phyloP scores from a whole-genome alignment of 257 asterid genomes.

The Cruciata laevipes region DNA sequence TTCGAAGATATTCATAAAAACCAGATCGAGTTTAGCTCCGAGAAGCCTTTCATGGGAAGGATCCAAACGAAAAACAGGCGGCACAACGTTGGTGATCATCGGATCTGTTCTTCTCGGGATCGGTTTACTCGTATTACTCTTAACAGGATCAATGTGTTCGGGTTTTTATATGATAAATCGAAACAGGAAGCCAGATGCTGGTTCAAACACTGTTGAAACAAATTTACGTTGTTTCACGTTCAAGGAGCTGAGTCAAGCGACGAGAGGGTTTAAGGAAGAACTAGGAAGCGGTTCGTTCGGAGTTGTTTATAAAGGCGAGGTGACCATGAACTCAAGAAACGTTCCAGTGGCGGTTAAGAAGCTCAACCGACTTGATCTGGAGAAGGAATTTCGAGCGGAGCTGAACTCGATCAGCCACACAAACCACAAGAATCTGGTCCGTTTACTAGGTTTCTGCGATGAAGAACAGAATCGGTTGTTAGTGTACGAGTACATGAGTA shows the following conservation, averaged over 20 bases:
- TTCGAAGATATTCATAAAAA: slow-evolving; percentile 22
- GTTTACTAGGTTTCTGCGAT: slow-evolving; percentile 2
- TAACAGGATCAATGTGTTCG: slow-evolving; percentile 23
- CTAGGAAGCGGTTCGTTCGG: slow-evolving; percentile 29
- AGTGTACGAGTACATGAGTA: slow-evolving; percentile 33
- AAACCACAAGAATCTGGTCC: not conserved
- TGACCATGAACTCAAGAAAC: not conserved
- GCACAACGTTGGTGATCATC: slow-evolving; percentile 17
- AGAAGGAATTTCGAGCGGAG: slow-evolving; percentile 23
- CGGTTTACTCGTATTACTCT: slow-evolving; percentile 29
- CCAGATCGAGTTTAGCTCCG: slow-evolving; percentile 4
- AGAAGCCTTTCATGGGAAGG: not conserved
- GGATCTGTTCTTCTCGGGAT: slow-evolving; percentile 43
- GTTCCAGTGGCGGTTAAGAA: slow-evolving; percentile 25
- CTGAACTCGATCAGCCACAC: not conserved
- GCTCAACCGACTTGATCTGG: slow-evolving; percentile 18
- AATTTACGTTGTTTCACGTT: slow-evolving; percentile 18
- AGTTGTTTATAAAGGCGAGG: slow-evolving; percentile 25
- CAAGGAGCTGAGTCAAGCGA: slow-evolving; percentile 21
- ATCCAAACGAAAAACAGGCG: slow-evolving; percentile 1
- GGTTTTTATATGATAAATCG: slow-evolving; percentile 9
- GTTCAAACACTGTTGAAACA: not conserved
- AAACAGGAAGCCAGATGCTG: not conserved
- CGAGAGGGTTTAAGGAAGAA: slow-evolving; percentile 26
- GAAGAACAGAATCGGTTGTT: slow-evolving; percentile 24